A percentile compares a stretch with the other conserved stretches of the same genome.
Conservation (phyloP, 306 rosid genomes). For the Cicer chorassanicum region DNA sequence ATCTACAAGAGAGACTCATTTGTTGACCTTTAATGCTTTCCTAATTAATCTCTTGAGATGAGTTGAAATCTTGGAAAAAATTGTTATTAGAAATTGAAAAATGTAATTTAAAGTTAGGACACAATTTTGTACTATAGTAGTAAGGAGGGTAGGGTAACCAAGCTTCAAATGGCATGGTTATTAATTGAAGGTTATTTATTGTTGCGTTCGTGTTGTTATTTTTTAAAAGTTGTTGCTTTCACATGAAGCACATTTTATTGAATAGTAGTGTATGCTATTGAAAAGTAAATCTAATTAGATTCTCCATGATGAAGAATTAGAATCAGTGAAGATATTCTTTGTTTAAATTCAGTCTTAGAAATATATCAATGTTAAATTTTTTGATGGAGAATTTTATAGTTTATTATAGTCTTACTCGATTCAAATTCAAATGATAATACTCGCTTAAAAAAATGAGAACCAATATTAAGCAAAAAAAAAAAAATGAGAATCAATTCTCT, state of each 20-base stretch:
- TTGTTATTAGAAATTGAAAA: conserved; percentile 40
- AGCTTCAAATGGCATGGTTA: conserved; percentile 30
- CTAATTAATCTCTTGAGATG: conserved; percentile 18
- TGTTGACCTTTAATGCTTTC: conserved; percentile 28
- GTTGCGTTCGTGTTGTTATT: conserved; percentile 39
- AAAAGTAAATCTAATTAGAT: background rate
- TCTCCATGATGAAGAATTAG: background rate
- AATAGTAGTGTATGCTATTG: background rate
- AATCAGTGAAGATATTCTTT: background rate
- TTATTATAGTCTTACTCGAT: too few relatives aligned
- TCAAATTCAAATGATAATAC: too few relatives aligned
- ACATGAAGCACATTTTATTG: conserved; percentile 12
- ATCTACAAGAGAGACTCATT: conserved; percentile 1
- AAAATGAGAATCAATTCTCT: too few relatives aligned
- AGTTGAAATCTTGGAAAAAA: conserved; percentile 13
- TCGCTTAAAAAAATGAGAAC: too few relatives aligned
- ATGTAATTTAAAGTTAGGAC: conserved; percentile 27
- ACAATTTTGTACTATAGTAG: conserved; percentile 43
- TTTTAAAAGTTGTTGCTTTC: conserved; percentile 42
- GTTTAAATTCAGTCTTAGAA: too few relatives aligned
- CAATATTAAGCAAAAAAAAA: too few relatives aligned
- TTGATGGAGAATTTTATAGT: too few relatives aligned
- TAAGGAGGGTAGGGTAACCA: conserved; percentile 39
- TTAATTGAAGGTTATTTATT: conserved; percentile 41
- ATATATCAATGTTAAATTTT: too few relatives aligned